A percentile compares a stretch with the other conserved stretches of the same genome.
Conservation (phyloP, 2,329 filamentous ascomycete genomes). For the Cladosporium oxysporum region DNA sequence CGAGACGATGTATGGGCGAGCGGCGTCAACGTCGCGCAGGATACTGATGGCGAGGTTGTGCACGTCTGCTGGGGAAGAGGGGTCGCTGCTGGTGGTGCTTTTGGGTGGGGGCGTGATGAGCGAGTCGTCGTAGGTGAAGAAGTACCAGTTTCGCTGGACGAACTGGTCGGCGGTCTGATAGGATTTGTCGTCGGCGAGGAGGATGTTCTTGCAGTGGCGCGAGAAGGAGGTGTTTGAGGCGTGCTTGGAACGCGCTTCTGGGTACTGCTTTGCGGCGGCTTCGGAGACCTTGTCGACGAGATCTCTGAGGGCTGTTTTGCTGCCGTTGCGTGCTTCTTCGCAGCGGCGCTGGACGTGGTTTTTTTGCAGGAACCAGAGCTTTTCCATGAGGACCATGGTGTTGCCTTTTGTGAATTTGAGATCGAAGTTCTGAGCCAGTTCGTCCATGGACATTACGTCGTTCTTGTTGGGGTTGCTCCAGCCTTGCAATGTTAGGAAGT, state of each 20-base stretch:
- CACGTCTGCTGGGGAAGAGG: conserved; percentile 17
- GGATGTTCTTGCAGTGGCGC: conserved; percentile 40
- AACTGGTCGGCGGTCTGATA: conserved; percentile 60
- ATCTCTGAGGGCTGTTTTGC: conserved; percentile 38
- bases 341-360: conserved; percentile 61
- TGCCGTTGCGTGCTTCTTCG: conserved; percentile 43
- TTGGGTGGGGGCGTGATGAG: conserved; percentile 20
- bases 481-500: conserved; percentile 83
- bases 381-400: conserved; percentile 76
- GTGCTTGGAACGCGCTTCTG: conserved; percentile 6
- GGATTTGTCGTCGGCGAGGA: conserved; percentile 58
- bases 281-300: conserved; percentile 39
- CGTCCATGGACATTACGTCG: conserved; percentile 71
- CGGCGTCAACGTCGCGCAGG: conserved; percentile 9
- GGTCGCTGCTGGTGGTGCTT: conserved; percentile 1
- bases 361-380: conserved; percentile 77
- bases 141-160: conserved; percentile 56
- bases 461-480: conserved; percentile 71
- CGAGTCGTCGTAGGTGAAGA: conserved; percentile 49
- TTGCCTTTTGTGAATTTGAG: conserved; percentile 91
- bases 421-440: conserved; percentile 74
- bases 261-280: conserved; percentile 35
- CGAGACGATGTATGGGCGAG: neutral
- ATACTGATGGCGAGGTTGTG: neutral
- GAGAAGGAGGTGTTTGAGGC: conserved; percentile 5